Evolutionary conservation across 2,329 filamentous ascomycete genomes (phyloP).

Genomic region (Aureobasidium sp.): DNA sequence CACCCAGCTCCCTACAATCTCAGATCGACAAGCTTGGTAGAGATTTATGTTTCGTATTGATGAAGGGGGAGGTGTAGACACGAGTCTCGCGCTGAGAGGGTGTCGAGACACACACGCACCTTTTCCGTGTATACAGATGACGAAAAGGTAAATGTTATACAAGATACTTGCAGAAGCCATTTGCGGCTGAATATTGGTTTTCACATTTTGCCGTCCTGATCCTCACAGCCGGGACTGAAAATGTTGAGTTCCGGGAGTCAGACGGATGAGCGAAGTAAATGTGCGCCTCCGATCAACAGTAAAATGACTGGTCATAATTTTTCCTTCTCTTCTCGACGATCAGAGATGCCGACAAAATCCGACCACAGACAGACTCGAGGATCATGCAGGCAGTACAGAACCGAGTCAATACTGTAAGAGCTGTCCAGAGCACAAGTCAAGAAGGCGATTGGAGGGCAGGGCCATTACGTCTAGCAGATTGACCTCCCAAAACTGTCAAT

Average conservation of each 20-base stretch:
- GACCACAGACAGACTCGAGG: not conserved
- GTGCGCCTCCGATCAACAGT: not conserved
- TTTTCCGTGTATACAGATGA: not conserved
- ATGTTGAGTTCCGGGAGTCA: constrained; percentile 1
- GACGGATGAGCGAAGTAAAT: not conserved
- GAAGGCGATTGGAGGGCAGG: not conserved
- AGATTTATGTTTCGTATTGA: constrained; percentile 9
- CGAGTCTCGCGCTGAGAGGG: not conserved
- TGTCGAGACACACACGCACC: not conserved
- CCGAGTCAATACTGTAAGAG: not conserved
- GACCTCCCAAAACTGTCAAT: not conserved
- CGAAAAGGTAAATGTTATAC: not conserved
- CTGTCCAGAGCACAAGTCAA: not conserved
- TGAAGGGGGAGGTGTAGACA: not conserved
- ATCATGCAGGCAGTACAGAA: not conserved
- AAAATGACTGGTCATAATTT: constrained; percentile 2
- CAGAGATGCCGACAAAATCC: not conserved
- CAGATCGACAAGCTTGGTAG: not conserved
- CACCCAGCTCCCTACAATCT: not conserved
- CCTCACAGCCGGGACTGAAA: not conserved
- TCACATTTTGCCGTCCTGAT: not conserved
- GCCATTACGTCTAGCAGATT: not conserved
- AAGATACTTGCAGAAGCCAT: constrained; percentile 5
- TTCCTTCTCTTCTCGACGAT: not conserved
- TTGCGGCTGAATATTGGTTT: not conserved